Conservation (phyloP, 1,284 basidiomycete species). For the Mycosarcoma maydis region DNA sequence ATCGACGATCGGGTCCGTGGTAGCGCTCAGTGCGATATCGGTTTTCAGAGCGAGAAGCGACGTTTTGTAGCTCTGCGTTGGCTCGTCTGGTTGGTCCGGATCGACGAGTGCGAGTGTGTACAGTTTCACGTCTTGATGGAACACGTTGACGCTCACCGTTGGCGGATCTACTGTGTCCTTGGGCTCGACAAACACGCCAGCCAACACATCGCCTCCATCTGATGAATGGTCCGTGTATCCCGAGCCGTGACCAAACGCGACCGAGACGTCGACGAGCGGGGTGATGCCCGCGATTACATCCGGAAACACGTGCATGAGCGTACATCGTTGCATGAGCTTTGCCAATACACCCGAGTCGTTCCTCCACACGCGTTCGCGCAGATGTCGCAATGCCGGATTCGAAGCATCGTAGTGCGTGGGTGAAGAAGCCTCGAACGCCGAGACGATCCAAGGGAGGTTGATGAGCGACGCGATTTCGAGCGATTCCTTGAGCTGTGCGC, state of each 20-base stretch:
- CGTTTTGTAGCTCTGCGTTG: slow-evolving; percentile 75
- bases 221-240: slow-evolving; percentile 59
- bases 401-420: slow-evolving; percentile 66
- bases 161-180: slow-evolving; percentile 75
- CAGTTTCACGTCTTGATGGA: slow-evolving; percentile 79
- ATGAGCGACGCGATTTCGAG: slow-evolving; percentile 76
- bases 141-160: slow-evolving; percentile 77
- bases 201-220: slow-evolving; percentile 73
- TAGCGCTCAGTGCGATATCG: slow-evolving; percentile 68
- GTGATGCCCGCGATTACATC: slow-evolving; percentile 80
- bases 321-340: slow-evolving; percentile 84
- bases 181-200: slow-evolving; percentile 70
- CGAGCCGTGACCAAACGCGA: slow-evolving; percentile 71
- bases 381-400: slow-evolving; percentile 77
- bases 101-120: slow-evolving; percentile 91
- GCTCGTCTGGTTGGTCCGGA: slow-evolving; percentile 84
- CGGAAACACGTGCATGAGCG: slow-evolving; percentile 88
- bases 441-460: slow-evolving; percentile 80
- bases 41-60: slow-evolving; percentile 86
- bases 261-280: slow-evolving; percentile 78
- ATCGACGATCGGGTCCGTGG: slow-evolving; percentile 58
- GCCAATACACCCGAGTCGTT: slow-evolving; percentile 33
- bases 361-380: slow-evolving; percentile 86
- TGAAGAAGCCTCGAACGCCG: slow-evolving; percentile 72
- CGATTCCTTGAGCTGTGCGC: slow-evolving; percentile 64